Conservation (phyloP, 495 filamentous ascomycete genomes). For the Tuber calosporum region DNA sequence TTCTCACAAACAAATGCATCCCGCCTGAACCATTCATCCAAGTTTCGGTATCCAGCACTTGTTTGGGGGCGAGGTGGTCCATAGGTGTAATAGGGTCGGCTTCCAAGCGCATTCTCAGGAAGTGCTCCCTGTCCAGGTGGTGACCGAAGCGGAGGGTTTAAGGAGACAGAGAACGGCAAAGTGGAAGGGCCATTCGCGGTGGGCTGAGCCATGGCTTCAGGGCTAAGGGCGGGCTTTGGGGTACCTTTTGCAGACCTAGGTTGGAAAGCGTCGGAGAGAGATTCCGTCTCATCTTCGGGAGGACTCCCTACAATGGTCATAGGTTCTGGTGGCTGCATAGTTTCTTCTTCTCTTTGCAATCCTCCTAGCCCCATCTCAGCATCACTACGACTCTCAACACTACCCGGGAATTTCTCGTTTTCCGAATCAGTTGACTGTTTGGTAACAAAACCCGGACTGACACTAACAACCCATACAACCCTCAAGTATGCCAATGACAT, state of each 20-base stretch:
- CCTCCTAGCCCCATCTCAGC: slow-evolving; percentile 32
- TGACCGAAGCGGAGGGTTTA: slow-evolving; percentile 12
- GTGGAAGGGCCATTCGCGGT: not conserved
- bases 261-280: not conserved
- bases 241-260: not conserved
- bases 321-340: slow-evolving; percentile 38
- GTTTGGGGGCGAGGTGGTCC: not conserved
- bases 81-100: slow-evolving; percentile 23
- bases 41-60: slow-evolving; percentile 19
- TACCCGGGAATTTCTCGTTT: slow-evolving; percentile 36
- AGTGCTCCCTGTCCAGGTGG: slow-evolving; percentile 1
- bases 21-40: slow-evolving; percentile 45
- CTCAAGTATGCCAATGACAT: slow-evolving; percentile 63
- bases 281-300: slow-evolving; percentile 11
- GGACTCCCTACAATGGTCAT: slow-evolving; percentile 49
- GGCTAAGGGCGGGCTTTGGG: slow-evolving; percentile 4
- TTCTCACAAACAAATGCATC: slow-evolving; percentile 74
- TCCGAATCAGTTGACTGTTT: slow-evolving; percentile 48
- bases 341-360: slow-evolving; percentile 16
- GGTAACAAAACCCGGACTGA: slow-evolving; percentile 63
- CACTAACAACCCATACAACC: slow-evolving; percentile 56
- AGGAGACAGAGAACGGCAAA: not conserved
- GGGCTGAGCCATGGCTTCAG: not conserved
- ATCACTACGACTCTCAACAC: slow-evolving; percentile 18
- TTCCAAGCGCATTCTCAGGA: slow-evolving; percentile 23